A percentile compares a stretch with the other conserved stretches of the same genome.
phyloP scores from a whole-genome alignment of 495 filamentous ascomycete species.

The Podospora pseudocomata region DNA sequence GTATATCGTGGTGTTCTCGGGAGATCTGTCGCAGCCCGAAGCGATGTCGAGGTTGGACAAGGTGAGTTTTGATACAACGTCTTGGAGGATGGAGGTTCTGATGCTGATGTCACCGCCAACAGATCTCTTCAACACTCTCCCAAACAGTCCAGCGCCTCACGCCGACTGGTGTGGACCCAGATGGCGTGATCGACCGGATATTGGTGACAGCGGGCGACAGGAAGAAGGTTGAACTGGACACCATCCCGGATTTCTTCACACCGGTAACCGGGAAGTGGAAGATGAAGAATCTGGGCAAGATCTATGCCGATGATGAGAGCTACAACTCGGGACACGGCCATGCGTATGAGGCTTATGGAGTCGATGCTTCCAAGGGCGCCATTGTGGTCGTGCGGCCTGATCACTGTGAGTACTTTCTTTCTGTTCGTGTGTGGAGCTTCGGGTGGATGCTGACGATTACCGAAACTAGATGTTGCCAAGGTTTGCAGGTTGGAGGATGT shows the following conservation, averaged over 20 bases:
- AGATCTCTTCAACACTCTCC: conserved; percentile 32
- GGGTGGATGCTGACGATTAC: conserved; percentile 1
- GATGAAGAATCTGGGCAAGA: conserved; percentile 61
- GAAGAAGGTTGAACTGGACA: conserved; percentile 53
- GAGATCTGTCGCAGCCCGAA: conserved; percentile 41
- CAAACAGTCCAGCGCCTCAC: conserved; percentile 47
- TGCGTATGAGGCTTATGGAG: conserved; percentile 58
- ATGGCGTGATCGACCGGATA: conserved; percentile 60
- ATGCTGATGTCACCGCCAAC: neutral
- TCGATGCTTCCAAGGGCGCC: conserved; percentile 52
- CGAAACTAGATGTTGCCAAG: conserved; percentile 27
- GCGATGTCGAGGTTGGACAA: conserved; percentile 36
- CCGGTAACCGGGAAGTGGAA: conserved; percentile 57
- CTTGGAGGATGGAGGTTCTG: neutral
- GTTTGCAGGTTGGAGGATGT: conserved; percentile 22
- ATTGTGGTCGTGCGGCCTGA: conserved; percentile 63
- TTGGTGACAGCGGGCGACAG: conserved; percentile 54
- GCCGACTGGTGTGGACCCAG: conserved; percentile 40
- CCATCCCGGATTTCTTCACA: conserved; percentile 58
- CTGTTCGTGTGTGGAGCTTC: neutral
- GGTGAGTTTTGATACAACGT: conserved; percentile 28
- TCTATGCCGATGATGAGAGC: conserved; percentile 64
- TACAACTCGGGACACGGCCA: conserved; percentile 64
- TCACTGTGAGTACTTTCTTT: conserved; percentile 51
- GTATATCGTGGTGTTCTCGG: conserved; percentile 59